phyloP scores from a whole-genome alignment of 2,329 filamentous ascomycete species.

The Lachnellula subtilissima region DNA sequence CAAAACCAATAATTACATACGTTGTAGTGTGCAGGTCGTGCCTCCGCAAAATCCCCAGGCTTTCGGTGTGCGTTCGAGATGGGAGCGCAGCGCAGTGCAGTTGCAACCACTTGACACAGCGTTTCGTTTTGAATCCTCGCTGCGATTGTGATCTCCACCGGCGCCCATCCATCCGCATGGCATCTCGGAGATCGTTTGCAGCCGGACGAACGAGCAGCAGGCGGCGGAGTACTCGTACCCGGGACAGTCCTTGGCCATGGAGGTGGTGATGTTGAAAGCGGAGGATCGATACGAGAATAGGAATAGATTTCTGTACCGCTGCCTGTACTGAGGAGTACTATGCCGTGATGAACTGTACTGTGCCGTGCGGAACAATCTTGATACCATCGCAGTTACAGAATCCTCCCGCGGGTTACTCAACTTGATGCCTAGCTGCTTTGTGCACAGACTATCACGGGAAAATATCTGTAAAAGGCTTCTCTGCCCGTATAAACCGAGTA shows the following conservation, averaged over 20 bases:
- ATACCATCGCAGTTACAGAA: conserved; percentile 19
- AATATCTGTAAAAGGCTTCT: conserved; percentile 3
- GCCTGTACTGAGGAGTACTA: background rate
- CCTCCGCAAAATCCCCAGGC: background rate
- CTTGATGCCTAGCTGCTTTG: conserved; percentile 3
- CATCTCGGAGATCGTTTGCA: conserved; percentile 2
- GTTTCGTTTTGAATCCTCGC: conserved; percentile 4
- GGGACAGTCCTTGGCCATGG: background rate
- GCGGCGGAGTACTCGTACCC: conserved; percentile 5
- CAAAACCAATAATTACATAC: background rate
- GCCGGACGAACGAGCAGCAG: conserved; percentile 12
- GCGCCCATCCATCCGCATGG: background rate
- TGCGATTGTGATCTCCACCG: conserved; percentile 1
- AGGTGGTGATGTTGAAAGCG: background rate
- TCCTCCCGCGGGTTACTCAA: background rate
- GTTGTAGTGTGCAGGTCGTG: no score
- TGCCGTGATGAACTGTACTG: conserved; percentile 2
- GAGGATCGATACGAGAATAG: conserved; percentile 8
- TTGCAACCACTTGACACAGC: conserved; percentile 1
- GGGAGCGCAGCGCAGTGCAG: background rate
- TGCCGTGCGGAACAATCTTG: background rate
- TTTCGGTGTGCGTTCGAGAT: background rate
- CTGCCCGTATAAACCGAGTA: conserved; percentile 12
- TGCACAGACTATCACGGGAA: conserved; percentile 19
- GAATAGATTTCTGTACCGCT: background rate